These are phyloP conservation scores for Wickerhamiella azyma DNA, from an alignment of 805 yeast genomes.

Conservation along the genomic window DNA sequence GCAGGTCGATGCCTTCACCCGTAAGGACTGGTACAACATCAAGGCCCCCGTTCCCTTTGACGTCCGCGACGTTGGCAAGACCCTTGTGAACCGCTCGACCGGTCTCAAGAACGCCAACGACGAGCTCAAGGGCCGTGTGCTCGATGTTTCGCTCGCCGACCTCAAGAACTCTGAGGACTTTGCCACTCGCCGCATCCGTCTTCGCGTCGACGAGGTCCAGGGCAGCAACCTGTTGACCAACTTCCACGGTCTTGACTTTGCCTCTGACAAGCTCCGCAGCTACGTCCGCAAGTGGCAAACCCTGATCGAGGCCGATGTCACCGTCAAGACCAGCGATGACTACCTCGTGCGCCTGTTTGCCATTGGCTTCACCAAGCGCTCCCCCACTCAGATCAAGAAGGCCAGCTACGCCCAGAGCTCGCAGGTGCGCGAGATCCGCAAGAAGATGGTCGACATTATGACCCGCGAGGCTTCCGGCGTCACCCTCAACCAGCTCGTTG, in stretches of 20 bases:
- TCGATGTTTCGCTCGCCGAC: slow-evolving; percentile 92
- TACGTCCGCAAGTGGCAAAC: slow-evolving; percentile 99
- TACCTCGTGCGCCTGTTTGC: slow-evolving; percentile 92
- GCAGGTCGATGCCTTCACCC: slow-evolving; percentile 98
- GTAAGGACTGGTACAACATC: slow-evolving; percentile 97
- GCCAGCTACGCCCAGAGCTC: slow-evolving; percentile 96
- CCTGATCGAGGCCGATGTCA: slow-evolving; percentile 92
- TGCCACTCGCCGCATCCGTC: slow-evolving; percentile 92
- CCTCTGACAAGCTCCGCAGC: slow-evolving; percentile 94
- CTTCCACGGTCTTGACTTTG: slow-evolving; percentile 99
- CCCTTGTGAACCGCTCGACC: slow-evolving; percentile 94
- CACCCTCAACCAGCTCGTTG: slow-evolving; percentile 90
- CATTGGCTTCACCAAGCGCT: slow-evolving; percentile 97
- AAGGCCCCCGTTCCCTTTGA: slow-evolving; percentile 98
- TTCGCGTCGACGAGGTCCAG: slow-evolving; percentile 98
- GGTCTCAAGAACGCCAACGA: slow-evolving; percentile 96
- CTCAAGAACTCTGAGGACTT: slow-evolving; percentile 98
- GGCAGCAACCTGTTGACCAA: slow-evolving; percentile 97
- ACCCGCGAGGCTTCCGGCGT: slow-evolving; percentile 90
- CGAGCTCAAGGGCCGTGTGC: slow-evolving; percentile 94
- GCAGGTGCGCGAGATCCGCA: slow-evolving; percentile 93
- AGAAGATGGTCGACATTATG: slow-evolving; percentile 91
- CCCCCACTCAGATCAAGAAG: slow-evolving; percentile 93
- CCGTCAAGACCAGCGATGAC: slow-evolving; percentile 96
- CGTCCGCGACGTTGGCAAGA: slow-evolving; percentile 97